Conservation (phyloP, 495 filamentous ascomycete species). For the Lepraria neglecta region DNA sequence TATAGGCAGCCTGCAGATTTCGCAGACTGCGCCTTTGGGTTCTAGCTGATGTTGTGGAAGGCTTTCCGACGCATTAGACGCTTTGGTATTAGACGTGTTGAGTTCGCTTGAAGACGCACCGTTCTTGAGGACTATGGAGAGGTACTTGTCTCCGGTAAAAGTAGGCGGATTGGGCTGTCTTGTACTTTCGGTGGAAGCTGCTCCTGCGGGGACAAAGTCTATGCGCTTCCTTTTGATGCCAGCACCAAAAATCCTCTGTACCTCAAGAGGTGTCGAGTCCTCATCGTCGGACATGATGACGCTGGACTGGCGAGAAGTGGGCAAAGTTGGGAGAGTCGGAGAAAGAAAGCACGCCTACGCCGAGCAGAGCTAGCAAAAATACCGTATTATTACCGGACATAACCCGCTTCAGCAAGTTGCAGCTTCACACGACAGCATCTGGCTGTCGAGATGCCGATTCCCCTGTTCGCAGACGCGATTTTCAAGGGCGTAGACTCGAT, state of each 20-base stretch:
- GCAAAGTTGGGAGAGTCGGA: not conserved
- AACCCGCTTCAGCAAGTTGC: not conserved
- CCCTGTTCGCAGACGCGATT: slow-evolving; percentile 55
- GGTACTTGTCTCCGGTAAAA: slow-evolving; percentile 58
- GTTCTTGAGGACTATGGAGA: slow-evolving; percentile 61
- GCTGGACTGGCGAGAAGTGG: too few relatives aligned
- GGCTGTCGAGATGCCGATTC: slow-evolving; percentile 64
- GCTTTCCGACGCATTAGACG: slow-evolving; percentile 6
- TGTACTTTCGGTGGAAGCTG: slow-evolving; percentile 25
- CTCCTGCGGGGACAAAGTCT: slow-evolving; percentile 60
- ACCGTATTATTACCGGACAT: slow-evolving; percentile 10
- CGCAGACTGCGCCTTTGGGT: slow-evolving; percentile 35
- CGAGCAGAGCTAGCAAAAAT: not conserved
- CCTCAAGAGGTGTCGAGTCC: slow-evolving; percentile 62
- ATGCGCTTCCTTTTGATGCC: slow-evolving; percentile 71
- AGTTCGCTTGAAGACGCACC: slow-evolving; percentile 11
- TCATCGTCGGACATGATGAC: slow-evolving; percentile 39
- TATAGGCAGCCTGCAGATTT: slow-evolving; percentile 55
- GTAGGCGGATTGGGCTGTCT: slow-evolving; percentile 28
- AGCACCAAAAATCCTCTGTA: slow-evolving; percentile 71
- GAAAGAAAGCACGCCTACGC: not conserved
- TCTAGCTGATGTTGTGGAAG: slow-evolving; percentile 18
- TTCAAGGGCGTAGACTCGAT: slow-evolving; percentile 59
- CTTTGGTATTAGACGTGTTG: slow-evolving; percentile 14
- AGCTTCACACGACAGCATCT: not conserved